These are phyloP conservation scores for Primulina tabacum DNA, from an alignment of 257 asterid genomes.

Conservation along the genomic window DNA sequence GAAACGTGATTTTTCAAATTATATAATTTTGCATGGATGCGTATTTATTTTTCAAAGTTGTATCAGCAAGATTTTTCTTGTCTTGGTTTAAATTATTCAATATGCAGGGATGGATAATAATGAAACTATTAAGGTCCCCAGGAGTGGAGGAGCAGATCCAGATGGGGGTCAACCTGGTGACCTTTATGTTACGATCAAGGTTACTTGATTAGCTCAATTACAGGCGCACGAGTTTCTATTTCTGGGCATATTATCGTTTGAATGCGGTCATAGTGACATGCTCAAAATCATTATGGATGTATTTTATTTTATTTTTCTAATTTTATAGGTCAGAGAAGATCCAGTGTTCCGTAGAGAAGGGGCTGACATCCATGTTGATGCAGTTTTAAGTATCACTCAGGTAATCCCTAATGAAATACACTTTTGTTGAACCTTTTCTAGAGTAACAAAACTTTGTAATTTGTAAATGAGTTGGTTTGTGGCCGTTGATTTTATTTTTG, in stretches of 20 bases:
- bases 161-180: conserved; percentile 60
- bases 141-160: conserved; percentile 59
- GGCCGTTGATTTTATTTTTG: background rate
- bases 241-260: conserved; percentile 10
- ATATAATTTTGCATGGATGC: no score
- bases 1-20: no score
- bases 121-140: conserved; percentile 41
- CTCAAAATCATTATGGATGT: conserved; percentile 1
- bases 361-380: conserved; percentile 57
- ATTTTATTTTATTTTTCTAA: no score
- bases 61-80: no score
- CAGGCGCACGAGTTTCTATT: background rate
- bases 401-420: conserved; percentile 17
- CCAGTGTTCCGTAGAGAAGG: conserved; percentile 70
- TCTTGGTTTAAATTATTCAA: background rate
- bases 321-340: conserved; percentile 54
- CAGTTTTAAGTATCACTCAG: conserved; percentile 54
- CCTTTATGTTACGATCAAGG: conserved; percentile 50
- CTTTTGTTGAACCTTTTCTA: background rate
- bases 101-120: conserved; percentile 52
- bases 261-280: conserved; percentile 7
- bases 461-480: background rate
- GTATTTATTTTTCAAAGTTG: no score
- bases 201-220: conserved; percentile 17
- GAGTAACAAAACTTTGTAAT: conserved; percentile 16